Conservation (phyloP, 2,329 filamentous ascomycete species). For the Calonectria henricotiae region DNA sequence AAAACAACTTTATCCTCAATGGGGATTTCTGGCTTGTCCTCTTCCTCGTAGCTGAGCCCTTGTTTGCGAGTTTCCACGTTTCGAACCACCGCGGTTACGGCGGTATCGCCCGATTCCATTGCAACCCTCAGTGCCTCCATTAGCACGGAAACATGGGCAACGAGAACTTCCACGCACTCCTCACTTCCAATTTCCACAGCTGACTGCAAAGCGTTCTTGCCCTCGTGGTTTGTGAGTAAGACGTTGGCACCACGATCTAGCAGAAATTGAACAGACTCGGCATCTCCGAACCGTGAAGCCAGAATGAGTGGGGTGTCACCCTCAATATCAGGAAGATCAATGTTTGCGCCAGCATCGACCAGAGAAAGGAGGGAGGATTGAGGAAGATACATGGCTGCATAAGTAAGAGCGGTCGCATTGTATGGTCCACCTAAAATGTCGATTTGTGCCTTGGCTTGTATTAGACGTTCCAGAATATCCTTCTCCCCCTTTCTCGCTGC, state of each 20-base stretch:
- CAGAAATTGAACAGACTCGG: background rate
- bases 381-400: slow-evolving; percentile 57
- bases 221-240: background rate
- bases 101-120: background rate
- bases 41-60: background rate
- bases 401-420: slow-evolving; percentile 58
- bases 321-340: slow-evolving; percentile 57
- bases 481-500: slow-evolving; percentile 57
- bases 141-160: slow-evolving; percentile 48
- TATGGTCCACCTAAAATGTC: slow-evolving; percentile 58
- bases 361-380: slow-evolving; percentile 54
- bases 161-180: slow-evolving; percentile 56
- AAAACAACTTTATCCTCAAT: too few species aligned
- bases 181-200: background rate
- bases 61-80: background rate
- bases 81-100: background rate
- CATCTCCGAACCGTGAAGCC: slow-evolving; percentile 56
- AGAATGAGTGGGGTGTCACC: slow-evolving; percentile 61
- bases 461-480: slow-evolving; percentile 57
- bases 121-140: background rate
- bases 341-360: slow-evolving; percentile 58
- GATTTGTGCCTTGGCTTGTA: slow-evolving; percentile 57
- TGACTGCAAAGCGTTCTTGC: background rate
- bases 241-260: background rate
- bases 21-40: background rate